Evolutionary conservation across 192 early-diverging fungal genomes (phyloP), one percentile per base, ranked within the genome.

Genomic region (Backusella westeae): DNA sequence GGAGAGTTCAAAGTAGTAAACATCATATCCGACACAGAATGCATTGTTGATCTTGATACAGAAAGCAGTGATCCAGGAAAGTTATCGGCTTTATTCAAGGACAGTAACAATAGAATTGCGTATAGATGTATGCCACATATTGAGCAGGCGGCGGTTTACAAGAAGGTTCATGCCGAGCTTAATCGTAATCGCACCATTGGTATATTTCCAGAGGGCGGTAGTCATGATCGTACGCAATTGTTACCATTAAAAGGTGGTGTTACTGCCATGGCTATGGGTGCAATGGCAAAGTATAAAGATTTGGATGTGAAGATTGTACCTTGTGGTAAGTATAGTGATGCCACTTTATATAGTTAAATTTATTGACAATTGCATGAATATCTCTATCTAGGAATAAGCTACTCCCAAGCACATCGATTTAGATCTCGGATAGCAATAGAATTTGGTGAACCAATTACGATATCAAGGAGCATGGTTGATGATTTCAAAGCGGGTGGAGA

Each of bases 171-270:
- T 74, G 85, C 91, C 14, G 88, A 92, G 6, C 80, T 99, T 36
- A 88, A 93, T 75, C 81, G 80, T 34, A 91, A 83, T 41, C 73
- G 82, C 52, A 94, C 95, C 79, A 91, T 99, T 10, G 95, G 96
- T 23, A 99, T 99, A 74, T 99, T 99, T 83, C 98, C 98, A 8
- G 98, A 98, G 74, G 97, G 98, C 56, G 98, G 98, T 14, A 94
- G 93, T 78, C 98, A 99, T 85, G 98, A 99, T 84, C 94, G 97
- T 67, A 88, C 95, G 2, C 93, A 98, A 77, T 93, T 99, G 88
- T 82, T 99, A 69, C 98, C 98, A 35, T 85, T 99, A 56, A 99
- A 98, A 89, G 93, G 91, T 46, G 93, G 93, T 39, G 92, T 90
- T 2, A 90, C 93, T 2, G 86, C 92, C 70, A 95, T 95, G 93